phyloP scores from a whole-genome alignment of 2,329 filamentous ascomycete species.

The Nemania sp. region DNA sequence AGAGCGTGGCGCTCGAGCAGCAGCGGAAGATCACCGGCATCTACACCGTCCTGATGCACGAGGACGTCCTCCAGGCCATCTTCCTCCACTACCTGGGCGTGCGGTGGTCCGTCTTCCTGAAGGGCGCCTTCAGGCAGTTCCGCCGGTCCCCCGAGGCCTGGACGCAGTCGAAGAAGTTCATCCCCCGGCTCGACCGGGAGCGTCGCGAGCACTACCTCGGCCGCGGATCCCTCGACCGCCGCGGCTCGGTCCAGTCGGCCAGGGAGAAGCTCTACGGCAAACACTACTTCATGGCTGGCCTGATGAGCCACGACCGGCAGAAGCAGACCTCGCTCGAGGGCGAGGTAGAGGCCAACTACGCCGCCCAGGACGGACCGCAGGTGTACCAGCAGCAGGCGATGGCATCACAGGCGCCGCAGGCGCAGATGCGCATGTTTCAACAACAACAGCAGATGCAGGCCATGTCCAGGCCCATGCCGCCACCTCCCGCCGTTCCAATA shows the following conservation, averaged over 20 bases:
- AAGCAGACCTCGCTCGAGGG: constrained; percentile 38
- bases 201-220: constrained; percentile 47
- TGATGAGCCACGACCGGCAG: constrained; percentile 43
- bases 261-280: constrained; percentile 43
- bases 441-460: no score
- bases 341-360: constrained; percentile 46
- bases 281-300: constrained; percentile 52
- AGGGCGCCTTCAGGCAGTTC: constrained; percentile 41
- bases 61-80: constrained; percentile 56
- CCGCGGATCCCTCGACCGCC: background rate
- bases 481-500: background rate
- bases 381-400: background rate
- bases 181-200: constrained; percentile 40
- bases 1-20: constrained; percentile 48
- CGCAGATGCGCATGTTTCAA: background rate
- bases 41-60: constrained; percentile 57
- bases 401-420: background rate
- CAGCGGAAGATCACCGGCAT: constrained; percentile 54
- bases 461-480: no score
- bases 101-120: constrained; percentile 52
- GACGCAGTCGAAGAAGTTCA: constrained; percentile 39
- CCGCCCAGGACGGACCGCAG: background rate
- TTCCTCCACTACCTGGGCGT: constrained; percentile 56
- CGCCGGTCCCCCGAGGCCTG: constrained; percentile 44
- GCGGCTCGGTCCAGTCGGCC: constrained; percentile 36